Conservation (phyloP, 306 rosid species). For the Vachellia collinsii region DNA sequence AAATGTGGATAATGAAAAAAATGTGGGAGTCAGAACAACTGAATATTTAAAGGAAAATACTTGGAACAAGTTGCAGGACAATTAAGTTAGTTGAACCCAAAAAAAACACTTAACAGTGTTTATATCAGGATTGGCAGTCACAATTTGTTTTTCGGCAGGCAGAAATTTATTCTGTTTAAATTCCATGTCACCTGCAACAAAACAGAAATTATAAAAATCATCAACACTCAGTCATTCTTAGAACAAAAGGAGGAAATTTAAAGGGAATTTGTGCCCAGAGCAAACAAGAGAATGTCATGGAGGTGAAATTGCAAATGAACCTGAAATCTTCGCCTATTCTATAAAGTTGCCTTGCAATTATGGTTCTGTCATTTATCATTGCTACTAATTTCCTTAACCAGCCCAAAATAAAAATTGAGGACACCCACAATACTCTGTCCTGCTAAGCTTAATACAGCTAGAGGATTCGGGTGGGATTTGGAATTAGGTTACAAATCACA, state of each 20-base stretch:
- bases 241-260: background rate
- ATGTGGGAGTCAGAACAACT: background rate
- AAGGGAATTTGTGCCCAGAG: background rate
- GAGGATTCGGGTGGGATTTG: background rate
- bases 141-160: slow-evolving; percentile 78
- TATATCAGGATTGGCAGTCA: slow-evolving; percentile 89
- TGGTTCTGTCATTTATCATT: background rate
- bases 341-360: slow-evolving; percentile 15
- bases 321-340: background rate
- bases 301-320: background rate
- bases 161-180: slow-evolving; percentile 86
- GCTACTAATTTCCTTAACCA: too few species aligned
- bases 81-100: slow-evolving; percentile 7
- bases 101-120: slow-evolving; percentile 65
- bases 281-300: background rate
- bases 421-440: background rate
- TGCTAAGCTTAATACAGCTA: background rate
- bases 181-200: slow-evolving; percentile 83
- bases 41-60: slow-evolving; percentile 9
- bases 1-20: slow-evolving; percentile 27
- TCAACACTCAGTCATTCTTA: background rate
- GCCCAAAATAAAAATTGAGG: too few species aligned
- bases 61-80: background rate
- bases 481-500: background rate
- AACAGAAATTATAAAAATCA: slow-evolving; percentile 27